Percentiles rank a stretch among this genome's conserved stretches.
Conservation (phyloP, 768 basidiomycete species). For the Lactarius pseudohatsudake region DNA sequence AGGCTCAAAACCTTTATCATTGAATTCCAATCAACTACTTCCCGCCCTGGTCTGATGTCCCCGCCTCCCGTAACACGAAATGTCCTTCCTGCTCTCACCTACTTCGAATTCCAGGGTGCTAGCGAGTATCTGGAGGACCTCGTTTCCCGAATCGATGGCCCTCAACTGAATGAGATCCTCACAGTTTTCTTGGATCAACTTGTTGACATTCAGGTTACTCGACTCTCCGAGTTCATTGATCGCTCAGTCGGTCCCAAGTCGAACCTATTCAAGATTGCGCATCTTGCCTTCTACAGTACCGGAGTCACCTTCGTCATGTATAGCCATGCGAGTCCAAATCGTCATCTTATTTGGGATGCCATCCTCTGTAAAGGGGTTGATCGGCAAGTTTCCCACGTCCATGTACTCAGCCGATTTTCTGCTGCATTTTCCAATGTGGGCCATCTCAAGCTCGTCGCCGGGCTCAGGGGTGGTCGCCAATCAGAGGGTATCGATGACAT, state of each 20-base stretch:
- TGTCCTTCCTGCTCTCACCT: not conserved
- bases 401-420: no score
- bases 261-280: no score
- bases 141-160: not conserved
- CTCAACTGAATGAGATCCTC: accelerated
- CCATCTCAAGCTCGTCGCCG: no score
- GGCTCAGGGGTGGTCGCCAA: no score
- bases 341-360: no score
- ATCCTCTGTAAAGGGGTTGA: no score
- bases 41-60: not conserved
- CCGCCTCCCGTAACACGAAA: not conserved
- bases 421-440: no score
- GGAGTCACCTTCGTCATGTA: no score
- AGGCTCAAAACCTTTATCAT: not conserved
- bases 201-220: not conserved
- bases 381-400: no score
- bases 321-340: no score
- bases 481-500: no score
- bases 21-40: not conserved
- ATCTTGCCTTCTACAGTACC: no score
- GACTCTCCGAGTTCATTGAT: not conserved
- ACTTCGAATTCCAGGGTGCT: not conserved
- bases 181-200: not conserved
- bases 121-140: not conserved
- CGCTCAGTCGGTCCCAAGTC: not conserved